Evolutionary conservation across 1,284 basidiomycete species (phyloP), one percentile per base, ranked within the genome.

Genomic region (Irpex sp.): DNA sequence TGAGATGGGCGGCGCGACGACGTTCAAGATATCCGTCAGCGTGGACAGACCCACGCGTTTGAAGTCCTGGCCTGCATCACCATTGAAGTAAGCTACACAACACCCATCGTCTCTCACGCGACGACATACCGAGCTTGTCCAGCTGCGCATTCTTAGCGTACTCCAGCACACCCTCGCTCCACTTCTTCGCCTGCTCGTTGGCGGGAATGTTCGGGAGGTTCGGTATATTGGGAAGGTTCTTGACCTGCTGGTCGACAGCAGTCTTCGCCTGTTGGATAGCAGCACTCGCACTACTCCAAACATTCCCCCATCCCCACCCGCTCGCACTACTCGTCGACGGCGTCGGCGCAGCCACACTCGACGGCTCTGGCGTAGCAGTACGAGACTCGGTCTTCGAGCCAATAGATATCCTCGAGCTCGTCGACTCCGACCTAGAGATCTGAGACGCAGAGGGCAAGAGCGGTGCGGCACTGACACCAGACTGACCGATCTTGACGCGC

Each of bases 1-100:
- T 11, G 95, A 93, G 69, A 99, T 98, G 3, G 97, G 97, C 31
- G 97, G 97, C 0, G 97, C 97, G 58, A 99, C 97, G 15, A 92
- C 96, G 73, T 98, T 97, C 65, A 99, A 79, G 61, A 99, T 88
- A 63, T 97, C 95, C 3, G 87, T 93, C 31, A 97, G 77, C 0
- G 94, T 95, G 5, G 92, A 95, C 64, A 95, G 77, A 31, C 94
- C 94, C 36, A 93, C 90, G 54, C 88, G 85, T 71, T 89, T 90
- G 69, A 97, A 88, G 70, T 96, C 95, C 72, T 94, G 84, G 58
- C 94, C 94, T 95, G 70, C 61, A 55, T 2, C 4, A 3, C 26
- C 9, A 51, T 35, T 17, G n/a, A 15, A 47, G 17, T 57, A 35
- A 33, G 26, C 17, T 8, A 58, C 35, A 35, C 36, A 33, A 15